Evolutionary conservation across 2,329 filamentous ascomycete genomes (phyloP).

Genomic region (Taxawa tesnikishii): DNA sequence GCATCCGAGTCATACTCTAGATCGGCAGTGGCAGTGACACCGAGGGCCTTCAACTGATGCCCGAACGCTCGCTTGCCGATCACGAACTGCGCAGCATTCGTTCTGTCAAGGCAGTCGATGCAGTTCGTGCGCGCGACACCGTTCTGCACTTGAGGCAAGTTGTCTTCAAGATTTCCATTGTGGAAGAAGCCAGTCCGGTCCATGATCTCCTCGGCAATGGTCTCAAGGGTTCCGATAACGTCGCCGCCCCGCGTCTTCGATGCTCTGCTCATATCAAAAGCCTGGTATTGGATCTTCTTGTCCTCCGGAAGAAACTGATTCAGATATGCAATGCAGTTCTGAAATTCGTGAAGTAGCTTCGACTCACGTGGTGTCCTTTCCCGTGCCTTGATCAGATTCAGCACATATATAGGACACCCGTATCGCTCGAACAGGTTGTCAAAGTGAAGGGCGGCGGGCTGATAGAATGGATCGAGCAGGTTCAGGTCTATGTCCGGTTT

Average conservation of each 20-base stretch:
- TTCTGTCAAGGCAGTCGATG: constrained; percentile 93
- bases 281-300: constrained; percentile 83
- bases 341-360: constrained; percentile 79
- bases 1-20: constrained; percentile 93
- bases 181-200: constrained; percentile 86
- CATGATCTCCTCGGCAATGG: constrained; percentile 79
- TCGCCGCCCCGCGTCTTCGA: constrained; percentile 85
- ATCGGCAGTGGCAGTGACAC: constrained; percentile 65
- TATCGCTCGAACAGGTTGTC: constrained; percentile 90
- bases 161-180: constrained; percentile 64
- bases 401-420: constrained; percentile 77
- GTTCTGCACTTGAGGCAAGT: constrained; percentile 64
- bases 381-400: constrained; percentile 77
- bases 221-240: constrained; percentile 83
- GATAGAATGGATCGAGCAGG: constrained; percentile 92
- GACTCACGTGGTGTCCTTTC: constrained; percentile 85
- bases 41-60: constrained; percentile 81
- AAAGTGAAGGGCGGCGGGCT: constrained; percentile 85
- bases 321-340: constrained; percentile 75
- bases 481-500: constrained; percentile 95
- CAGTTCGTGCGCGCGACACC: constrained; percentile 93
- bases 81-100: constrained; percentile 95
- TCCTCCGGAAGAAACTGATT: constrained; percentile 81
- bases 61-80: constrained; percentile 91
- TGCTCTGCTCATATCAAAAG: constrained; percentile 96